Percentiles rank a stretch among this genome's conserved stretches.
Conservation (phyloP, 345 rosid species). For the Stellera chamaejasme region DNA sequence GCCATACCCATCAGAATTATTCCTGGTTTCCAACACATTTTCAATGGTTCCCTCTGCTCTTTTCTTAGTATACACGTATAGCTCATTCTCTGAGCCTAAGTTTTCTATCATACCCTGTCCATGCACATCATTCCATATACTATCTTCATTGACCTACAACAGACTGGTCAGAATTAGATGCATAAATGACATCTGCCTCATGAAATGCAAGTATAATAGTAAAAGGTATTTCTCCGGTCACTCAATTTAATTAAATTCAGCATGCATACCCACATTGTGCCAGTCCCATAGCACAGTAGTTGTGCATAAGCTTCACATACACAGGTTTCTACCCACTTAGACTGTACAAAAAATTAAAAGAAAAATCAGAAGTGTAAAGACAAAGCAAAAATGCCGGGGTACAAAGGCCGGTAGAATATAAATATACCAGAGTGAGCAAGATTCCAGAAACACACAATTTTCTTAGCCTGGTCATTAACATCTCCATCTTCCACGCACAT, state of each 20-base stretch:
- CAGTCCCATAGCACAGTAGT: conserved; percentile 54
- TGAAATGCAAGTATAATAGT: neutral
- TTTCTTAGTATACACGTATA: conserved; percentile 34
- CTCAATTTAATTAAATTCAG: neutral
- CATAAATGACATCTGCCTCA: neutral
- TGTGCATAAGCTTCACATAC: conserved; percentile 57
- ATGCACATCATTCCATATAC: conserved; percentile 47
- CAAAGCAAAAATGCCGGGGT: neutral
- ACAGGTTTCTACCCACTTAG: conserved; percentile 40
- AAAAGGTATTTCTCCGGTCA: too few relatives aligned
- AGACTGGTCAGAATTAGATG: neutral
- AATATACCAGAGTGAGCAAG: conserved; percentile 22
- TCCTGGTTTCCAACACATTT: conserved; percentile 41
- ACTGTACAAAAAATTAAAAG: conserved; percentile 28
- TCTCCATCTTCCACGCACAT: conserved; percentile 80
- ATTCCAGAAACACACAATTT: conserved; percentile 51
- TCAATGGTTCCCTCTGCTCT: conserved; percentile 40
- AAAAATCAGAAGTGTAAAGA: conserved; percentile 15
- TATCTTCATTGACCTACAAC: conserved; percentile 51
- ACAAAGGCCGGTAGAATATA: conserved; percentile 5
- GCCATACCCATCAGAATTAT: conserved; percentile 49
- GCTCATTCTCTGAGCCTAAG: conserved; percentile 28
- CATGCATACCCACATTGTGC: conserved; percentile 52
- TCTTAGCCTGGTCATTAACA: conserved; percentile 58
- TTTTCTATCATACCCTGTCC: conserved; percentile 27